Evolutionary conservation across 2,329 filamentous ascomycete genomes (phyloP).

Genomic region (Verticillium dahliae): DNA sequence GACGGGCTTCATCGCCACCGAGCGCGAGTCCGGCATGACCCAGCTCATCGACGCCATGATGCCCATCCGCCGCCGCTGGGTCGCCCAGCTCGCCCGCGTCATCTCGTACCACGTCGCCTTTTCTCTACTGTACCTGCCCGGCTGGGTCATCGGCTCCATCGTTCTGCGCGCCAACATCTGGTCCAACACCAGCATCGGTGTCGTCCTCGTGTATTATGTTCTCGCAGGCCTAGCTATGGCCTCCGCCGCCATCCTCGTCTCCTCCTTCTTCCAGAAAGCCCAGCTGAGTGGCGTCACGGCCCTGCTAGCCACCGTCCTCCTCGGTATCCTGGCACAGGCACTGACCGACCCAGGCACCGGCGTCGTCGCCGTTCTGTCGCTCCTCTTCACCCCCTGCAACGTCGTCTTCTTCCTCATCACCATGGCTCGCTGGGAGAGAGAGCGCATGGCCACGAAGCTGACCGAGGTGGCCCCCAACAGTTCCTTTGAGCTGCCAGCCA

Average conservation of each 20-base stretch:
- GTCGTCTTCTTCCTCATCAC: conserved; percentile 76
- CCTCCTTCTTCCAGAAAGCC: conserved; percentile 77
- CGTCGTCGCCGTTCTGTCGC: conserved; percentile 60
- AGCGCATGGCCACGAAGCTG: conserved; percentile 55
- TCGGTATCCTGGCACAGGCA: conserved; percentile 79
- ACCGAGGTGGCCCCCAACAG: conserved; percentile 54
- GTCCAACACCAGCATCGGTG: conserved; percentile 51
- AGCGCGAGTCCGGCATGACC: conserved; percentile 65
- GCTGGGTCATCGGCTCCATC: conserved; percentile 46
- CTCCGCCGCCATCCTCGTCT: conserved; percentile 75
- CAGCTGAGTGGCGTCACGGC: conserved; percentile 81
- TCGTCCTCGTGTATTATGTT: conserved; percentile 70
- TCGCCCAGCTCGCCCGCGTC: conserved; percentile 23
- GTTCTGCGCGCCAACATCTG: conserved; percentile 61
- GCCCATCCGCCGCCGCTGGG: conserved; percentile 51
- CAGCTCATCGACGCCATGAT: conserved; percentile 73
- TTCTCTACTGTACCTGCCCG: conserved; percentile 54
- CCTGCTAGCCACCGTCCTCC: conserved; percentile 63
- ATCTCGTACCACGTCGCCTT: conserved; percentile 62
- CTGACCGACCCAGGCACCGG: conserved; percentile 55
- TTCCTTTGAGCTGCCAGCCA: conserved; percentile 64
- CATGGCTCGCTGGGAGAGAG: conserved; percentile 69
- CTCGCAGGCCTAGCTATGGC: conserved; percentile 70
- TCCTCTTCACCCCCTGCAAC: conserved; percentile 82
- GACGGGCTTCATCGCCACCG: conserved; percentile 62